Conservation (phyloP, 2,329 filamentous ascomycete genomes). For the Coleophoma crateriformis region DNA sequence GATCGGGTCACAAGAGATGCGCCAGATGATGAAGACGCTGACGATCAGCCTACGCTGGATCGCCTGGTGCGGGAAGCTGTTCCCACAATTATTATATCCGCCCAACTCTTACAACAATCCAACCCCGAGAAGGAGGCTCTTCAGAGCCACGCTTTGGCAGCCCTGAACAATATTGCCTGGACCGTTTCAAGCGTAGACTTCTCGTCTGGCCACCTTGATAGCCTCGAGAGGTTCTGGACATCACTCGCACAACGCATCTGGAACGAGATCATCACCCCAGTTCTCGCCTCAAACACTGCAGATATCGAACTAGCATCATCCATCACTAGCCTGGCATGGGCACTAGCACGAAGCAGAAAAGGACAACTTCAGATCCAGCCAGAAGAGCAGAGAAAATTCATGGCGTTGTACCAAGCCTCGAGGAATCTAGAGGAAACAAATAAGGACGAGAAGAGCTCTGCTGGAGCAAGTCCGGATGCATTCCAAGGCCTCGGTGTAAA, state of each 20-base stretch:
- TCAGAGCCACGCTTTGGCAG: conserved; percentile 49
- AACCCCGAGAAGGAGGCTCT: conserved; percentile 33
- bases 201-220: conserved; percentile 41
- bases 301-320: conserved; percentile 56
- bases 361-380: conserved; percentile 41
- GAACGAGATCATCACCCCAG: conserved; percentile 47
- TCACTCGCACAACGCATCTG: conserved; percentile 51
- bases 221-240: conserved; percentile 48
- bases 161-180: conserved; percentile 65
- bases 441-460: conserved; percentile 11
- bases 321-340: conserved; percentile 63
- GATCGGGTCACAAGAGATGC: conserved; percentile 51
- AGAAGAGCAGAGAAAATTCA: conserved; percentile 57
- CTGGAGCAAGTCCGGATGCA: conserved; percentile 37
- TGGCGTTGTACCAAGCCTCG: conserved; percentile 58
- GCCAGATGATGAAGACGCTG: conserved; percentile 29
- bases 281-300: conserved; percentile 54
- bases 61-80: conserved; percentile 21
- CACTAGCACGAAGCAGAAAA: conserved; percentile 50
- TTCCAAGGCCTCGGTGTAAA: conserved; percentile 59
- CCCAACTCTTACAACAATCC: conserved; percentile 4
- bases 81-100: conserved; percentile 20
- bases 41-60: conserved; percentile 21
- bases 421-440: conserved; percentile 28
- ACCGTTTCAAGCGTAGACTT: conserved; percentile 58